A percentile compares a stretch with the other conserved stretches of the same genome.
These are phyloP conservation scores for Thermomucor indicae-seudaticae DNA, from an alignment of 371 early-diverging fungal species.

Conservation along the genomic window DNA sequence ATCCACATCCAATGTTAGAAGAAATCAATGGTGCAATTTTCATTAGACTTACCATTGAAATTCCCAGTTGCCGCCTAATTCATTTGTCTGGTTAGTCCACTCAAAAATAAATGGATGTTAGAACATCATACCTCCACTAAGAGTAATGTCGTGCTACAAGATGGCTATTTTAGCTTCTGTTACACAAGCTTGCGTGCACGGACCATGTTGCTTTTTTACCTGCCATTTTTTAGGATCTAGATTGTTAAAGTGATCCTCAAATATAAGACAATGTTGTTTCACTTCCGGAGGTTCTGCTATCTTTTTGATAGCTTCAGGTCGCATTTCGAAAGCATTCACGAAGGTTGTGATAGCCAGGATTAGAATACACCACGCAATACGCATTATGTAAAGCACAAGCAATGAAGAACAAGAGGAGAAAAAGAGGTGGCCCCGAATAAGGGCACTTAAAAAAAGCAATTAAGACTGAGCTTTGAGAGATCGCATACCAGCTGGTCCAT, in stretches of 20 bases:
- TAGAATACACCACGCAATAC: no score
- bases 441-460: no score
- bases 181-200: background rate
- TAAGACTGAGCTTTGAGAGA: no score
- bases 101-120: no score
- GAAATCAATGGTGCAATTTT: no score
- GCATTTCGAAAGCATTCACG: no score
- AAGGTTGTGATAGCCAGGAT: no score
- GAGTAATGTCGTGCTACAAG: slow-evolving; percentile 47
- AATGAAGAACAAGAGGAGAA: background rate
- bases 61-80: slow-evolving; percentile 48
- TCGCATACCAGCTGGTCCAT: no score
- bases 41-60: slow-evolving; percentile 33
- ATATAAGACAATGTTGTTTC: slow-evolving; percentile 40
- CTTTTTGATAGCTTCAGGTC: slow-evolving; percentile 4
- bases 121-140: slow-evolving; percentile 41
- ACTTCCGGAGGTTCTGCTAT: background rate
- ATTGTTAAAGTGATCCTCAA: slow-evolving; percentile 61
- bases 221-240: slow-evolving; percentile 55
- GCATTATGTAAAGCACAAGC: background rate
- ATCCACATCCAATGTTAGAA: background rate
- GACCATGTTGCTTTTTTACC: slow-evolving; percentile 20
- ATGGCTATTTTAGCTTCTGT: background rate
- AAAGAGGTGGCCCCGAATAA: background rate
- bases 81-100: no score